Percentiles rank a stretch among this genome's conserved stretches.
Conservation (phyloP, 2,329 filamentous ascomycete species). For the Rhinocladiella mackenziei region DNA sequence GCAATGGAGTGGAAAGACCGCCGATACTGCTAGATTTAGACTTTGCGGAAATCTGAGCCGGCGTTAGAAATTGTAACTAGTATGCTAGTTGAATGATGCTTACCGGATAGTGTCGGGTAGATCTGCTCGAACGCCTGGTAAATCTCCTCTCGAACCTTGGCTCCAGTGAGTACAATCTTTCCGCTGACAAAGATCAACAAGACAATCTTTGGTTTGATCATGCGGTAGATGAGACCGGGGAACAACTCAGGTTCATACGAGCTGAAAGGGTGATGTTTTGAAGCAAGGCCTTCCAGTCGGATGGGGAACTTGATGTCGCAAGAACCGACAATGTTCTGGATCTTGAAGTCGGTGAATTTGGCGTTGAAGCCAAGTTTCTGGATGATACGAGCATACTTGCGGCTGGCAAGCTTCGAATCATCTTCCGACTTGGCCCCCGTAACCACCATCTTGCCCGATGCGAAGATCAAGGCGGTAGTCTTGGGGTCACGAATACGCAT, state of each 20-base stretch:
- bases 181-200: conserved; percentile 96
- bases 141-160: conserved; percentile 97
- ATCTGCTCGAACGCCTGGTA: conserved; percentile 97
- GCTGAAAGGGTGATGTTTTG: conserved; percentile 98
- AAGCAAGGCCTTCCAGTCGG: conserved; percentile 89
- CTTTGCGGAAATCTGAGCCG: conserved; percentile 61
- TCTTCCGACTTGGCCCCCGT: conserved; percentile 97
- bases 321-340: conserved; percentile 97
- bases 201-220: conserved; percentile 99
- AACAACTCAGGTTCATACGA: conserved; percentile 98
- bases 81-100: conserved; percentile 31
- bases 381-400: conserved; percentile 98
- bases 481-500: conserved; percentile 99
- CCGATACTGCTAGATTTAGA: conserved; percentile 39
- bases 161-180: conserved; percentile 96
- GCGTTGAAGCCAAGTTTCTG: conserved; percentile 99
- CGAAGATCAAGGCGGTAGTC: conserved; percentile 96
- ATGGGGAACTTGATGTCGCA: conserved; percentile 99
- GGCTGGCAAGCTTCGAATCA: conserved; percentile 91
- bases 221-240: conserved; percentile 98
- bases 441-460: conserved; percentile 98
- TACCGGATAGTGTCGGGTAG: conserved; percentile 89
- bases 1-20: conserved; percentile 11
- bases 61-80: conserved; percentile 29
- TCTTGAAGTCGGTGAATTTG: conserved; percentile 99